Conservation (phyloP, 257 asterid species). For the Penstemon davidsonii region DNA sequence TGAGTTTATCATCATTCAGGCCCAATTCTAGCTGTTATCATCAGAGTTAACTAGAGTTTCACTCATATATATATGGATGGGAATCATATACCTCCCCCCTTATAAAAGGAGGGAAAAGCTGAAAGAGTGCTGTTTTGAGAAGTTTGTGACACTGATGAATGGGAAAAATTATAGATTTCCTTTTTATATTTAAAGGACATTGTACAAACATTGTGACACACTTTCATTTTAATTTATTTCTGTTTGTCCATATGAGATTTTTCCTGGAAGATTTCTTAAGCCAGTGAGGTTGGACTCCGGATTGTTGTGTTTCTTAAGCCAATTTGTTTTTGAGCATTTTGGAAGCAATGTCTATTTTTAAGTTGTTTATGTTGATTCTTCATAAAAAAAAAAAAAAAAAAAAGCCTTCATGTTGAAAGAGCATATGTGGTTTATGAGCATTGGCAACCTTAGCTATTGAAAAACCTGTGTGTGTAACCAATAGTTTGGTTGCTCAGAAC, state of each 20-base stretch:
- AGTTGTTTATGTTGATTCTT: conserved; percentile 9
- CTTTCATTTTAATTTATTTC: background rate
- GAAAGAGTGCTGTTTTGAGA: background rate
- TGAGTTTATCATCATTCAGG: conserved; percentile 6
- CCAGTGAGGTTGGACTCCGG: background rate
- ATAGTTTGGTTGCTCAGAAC: background rate
- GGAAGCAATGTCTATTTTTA: conserved; percentile 10
- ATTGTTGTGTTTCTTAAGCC: background rate
- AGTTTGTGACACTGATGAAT: background rate
- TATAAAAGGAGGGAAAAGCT: background rate
- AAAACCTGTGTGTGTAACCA: conserved; percentile 3
- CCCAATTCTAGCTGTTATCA: background rate
- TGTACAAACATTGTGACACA: background rate
- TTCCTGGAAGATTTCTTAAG: background rate
- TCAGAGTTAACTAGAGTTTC: background rate
- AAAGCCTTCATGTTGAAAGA: background rate
- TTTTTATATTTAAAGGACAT: conserved; percentile 1
- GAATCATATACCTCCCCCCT: conserved; percentile 2
- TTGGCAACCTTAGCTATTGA: background rate
- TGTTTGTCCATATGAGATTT: background rate
- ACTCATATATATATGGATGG: background rate
- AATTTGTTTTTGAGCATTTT: conserved; percentile 14
- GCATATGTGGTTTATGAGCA: background rate
- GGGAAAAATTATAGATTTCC: background rate
- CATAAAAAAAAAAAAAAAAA: background rate